Percentiles rank a stretch among this genome's conserved stretches.
phyloP scores from a whole-genome alignment of 2,329 filamentous ascomycete genomes.

The Ophiostoma montium region DNA sequence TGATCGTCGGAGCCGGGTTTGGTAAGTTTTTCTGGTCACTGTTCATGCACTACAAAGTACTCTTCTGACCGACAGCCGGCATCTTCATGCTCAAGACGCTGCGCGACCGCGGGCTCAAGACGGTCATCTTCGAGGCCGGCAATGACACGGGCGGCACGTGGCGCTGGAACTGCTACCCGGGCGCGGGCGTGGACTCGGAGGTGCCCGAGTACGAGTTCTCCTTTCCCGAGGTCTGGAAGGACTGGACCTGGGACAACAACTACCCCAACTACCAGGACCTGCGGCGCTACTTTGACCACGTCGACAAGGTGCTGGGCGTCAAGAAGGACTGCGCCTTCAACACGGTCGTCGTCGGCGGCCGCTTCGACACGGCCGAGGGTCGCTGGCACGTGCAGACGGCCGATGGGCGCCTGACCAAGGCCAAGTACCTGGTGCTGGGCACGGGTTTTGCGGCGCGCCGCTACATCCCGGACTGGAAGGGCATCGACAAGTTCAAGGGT shows the following conservation, averaged over 20 bases:
- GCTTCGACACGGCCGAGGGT: slow-evolving; percentile 32
- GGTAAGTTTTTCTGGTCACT: slow-evolving; percentile 15
- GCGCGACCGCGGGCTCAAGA: slow-evolving; percentile 33
- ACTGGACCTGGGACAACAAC: slow-evolving; percentile 41
- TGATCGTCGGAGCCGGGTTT: slow-evolving; percentile 32
- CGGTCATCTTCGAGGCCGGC: slow-evolving; percentile 38
- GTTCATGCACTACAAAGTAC: background rate
- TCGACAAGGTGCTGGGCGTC: slow-evolving; percentile 38
- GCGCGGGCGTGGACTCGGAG: slow-evolving; percentile 38
- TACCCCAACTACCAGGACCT: slow-evolving; percentile 40
- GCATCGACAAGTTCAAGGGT: slow-evolving; percentile 46
- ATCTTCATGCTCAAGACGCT: slow-evolving; percentile 37
- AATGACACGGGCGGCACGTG: slow-evolving; percentile 38
- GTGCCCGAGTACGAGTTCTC: slow-evolving; percentile 39
- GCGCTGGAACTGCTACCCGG: slow-evolving; percentile 43
- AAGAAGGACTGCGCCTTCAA: slow-evolving; percentile 44
- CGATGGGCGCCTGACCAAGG: slow-evolving; percentile 33
- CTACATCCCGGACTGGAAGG: slow-evolving; percentile 46
- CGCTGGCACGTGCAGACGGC: slow-evolving; percentile 35
- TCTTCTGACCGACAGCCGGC: slow-evolving; percentile 20
- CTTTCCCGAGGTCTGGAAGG: slow-evolving; percentile 35
- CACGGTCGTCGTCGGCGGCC: slow-evolving; percentile 36
- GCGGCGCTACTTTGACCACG: slow-evolving; percentile 43
- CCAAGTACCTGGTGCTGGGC: slow-evolving; percentile 37
- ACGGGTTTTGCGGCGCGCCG: slow-evolving; percentile 44